Conservation (phyloP, 495 filamentous ascomycete species). For the Clavariopsis aquatica region DNA sequence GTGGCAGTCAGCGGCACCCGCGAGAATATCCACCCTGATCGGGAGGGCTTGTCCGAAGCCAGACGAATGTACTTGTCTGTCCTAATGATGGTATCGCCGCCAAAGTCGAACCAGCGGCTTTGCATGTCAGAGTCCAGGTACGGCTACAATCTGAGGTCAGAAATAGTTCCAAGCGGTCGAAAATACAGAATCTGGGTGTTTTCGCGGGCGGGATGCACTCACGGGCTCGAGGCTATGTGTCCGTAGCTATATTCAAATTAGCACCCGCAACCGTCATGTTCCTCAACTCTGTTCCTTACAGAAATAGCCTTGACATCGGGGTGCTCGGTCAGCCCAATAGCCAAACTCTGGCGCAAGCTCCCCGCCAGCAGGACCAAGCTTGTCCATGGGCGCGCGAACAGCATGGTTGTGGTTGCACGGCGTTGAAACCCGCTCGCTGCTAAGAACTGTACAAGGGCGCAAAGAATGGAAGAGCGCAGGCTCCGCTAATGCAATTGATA, state of each 20-base stretch:
- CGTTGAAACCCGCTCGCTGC: background rate
- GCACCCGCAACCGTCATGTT: background rate
- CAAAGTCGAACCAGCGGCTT: slow-evolving; percentile 99
- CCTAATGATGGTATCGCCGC: slow-evolving; percentile 89
- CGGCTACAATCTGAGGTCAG: slow-evolving; percentile 56
- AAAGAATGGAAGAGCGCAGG: slow-evolving; percentile 22
- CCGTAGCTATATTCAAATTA: slow-evolving; percentile 59
- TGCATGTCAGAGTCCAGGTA: slow-evolving; percentile 98
- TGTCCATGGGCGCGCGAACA: slow-evolving; percentile 37
- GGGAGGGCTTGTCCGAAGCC: slow-evolving; percentile 84
- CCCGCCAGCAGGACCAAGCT: slow-evolving; percentile 38
- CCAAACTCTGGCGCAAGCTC: slow-evolving; percentile 22
- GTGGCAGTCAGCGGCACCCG: slow-evolving; percentile 93
- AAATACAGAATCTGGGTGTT: background rate
- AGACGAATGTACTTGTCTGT: slow-evolving; percentile 96
- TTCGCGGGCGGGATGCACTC: slow-evolving; percentile 16
- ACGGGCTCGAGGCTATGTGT: slow-evolving; percentile 66
- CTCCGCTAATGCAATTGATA: slow-evolving; percentile 22
- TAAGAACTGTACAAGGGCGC: background rate
- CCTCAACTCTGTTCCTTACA: slow-evolving; percentile 41
- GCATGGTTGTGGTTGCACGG: slow-evolving; percentile 20
- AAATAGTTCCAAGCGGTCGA: background rate
- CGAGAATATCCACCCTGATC: slow-evolving; percentile 90
- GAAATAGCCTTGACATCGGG: slow-evolving; percentile 60
- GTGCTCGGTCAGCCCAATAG: slow-evolving; percentile 38